Evolutionary conservation across 805 yeast genomes (phyloP).

Genomic region (Yarrowia sp.): DNA sequence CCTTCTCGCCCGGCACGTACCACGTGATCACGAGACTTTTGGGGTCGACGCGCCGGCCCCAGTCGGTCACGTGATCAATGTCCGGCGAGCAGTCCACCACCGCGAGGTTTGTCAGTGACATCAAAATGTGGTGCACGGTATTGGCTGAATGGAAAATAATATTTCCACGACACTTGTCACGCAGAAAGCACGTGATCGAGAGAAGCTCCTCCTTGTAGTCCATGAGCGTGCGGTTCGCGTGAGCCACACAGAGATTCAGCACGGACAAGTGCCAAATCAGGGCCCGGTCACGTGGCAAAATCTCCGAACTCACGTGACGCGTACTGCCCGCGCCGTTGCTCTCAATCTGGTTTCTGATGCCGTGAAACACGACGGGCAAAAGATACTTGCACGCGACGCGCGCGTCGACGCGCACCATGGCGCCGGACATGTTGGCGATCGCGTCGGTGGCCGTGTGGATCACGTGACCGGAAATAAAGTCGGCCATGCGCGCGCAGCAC

Average conservation of each 20-base stretch:
- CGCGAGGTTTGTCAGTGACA: conserved; percentile 63
- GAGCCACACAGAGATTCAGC: conserved; percentile 72
- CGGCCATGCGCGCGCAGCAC: conserved; percentile 48
- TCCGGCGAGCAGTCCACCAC: conserved; percentile 44
- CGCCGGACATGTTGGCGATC: conserved; percentile 74
- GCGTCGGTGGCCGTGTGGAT: conserved; percentile 66
- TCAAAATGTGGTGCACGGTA: conserved; percentile 70
- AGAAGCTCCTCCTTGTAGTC: conserved; percentile 56
- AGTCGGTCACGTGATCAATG: conserved; percentile 46
- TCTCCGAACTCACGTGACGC: conserved; percentile 66
- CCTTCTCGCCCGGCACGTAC: conserved; percentile 70
- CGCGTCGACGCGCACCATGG: conserved; percentile 71
- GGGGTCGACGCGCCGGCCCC: conserved; percentile 50
- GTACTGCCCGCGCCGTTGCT: conserved; percentile 83
- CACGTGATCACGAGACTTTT: conserved; percentile 62
- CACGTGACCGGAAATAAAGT: conserved; percentile 66
- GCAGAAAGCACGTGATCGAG: conserved; percentile 56
- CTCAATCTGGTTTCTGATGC: conserved; percentile 68
- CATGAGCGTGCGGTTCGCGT: conserved; percentile 63
- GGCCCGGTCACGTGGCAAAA: conserved; percentile 78
- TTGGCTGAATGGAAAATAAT: conserved; percentile 67
- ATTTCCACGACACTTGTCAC: conserved; percentile 65
- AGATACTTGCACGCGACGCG: conserved; percentile 55
- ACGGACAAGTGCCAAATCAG: conserved; percentile 74
- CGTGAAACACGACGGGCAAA: conserved; percentile 56